These are phyloP conservation scores for Trichoderma asperellum DNA, from an alignment of 2,329 filamentous ascomycete species.

Conservation along the genomic window DNA sequence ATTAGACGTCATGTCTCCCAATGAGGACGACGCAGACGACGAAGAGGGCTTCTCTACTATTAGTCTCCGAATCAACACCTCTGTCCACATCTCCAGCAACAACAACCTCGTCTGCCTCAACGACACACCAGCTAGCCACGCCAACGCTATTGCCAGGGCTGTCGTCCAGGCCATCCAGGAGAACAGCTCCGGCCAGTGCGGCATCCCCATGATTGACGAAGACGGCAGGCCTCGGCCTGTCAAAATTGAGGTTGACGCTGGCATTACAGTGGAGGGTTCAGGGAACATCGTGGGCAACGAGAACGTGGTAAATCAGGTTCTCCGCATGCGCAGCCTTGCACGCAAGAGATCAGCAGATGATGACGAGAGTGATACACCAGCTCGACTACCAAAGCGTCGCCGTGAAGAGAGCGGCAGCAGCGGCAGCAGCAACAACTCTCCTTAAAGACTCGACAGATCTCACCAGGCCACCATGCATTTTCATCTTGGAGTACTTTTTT, in stretches of 20 bases:
- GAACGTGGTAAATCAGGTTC: constrained; percentile 37
- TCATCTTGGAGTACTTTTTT: neutral
- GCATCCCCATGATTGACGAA: constrained; percentile 53
- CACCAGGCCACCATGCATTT: neutral
- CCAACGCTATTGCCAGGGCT: constrained; percentile 49
- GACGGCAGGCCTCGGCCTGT: constrained; percentile 49
- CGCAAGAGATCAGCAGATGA: constrained; percentile 32
- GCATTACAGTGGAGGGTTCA: constrained; percentile 49
- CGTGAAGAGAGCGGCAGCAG: neutral
- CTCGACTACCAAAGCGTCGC: constrained; percentile 6
- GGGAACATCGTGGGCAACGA: constrained; percentile 50
- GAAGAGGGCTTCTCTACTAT: constrained; percentile 45
- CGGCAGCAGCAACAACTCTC: neutral
- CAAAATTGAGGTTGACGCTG: constrained; percentile 50
- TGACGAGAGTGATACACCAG: constrained; percentile 31
- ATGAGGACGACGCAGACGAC: constrained; percentile 31
- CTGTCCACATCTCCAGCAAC: constrained; percentile 51
- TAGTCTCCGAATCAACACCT: constrained; percentile 53
- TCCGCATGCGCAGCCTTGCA: constrained; percentile 34
- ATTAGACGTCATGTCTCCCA: constrained; percentile 14
- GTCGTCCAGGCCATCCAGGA: constrained; percentile 51
- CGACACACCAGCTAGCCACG: constrained; percentile 45
- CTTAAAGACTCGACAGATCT: neutral
- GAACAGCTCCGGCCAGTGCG: constrained; percentile 45
- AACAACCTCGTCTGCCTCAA: constrained; percentile 54